Base-by-base conservation (phyloP, 1,139 yeast species). In the Taphrina confusa region DNA sequence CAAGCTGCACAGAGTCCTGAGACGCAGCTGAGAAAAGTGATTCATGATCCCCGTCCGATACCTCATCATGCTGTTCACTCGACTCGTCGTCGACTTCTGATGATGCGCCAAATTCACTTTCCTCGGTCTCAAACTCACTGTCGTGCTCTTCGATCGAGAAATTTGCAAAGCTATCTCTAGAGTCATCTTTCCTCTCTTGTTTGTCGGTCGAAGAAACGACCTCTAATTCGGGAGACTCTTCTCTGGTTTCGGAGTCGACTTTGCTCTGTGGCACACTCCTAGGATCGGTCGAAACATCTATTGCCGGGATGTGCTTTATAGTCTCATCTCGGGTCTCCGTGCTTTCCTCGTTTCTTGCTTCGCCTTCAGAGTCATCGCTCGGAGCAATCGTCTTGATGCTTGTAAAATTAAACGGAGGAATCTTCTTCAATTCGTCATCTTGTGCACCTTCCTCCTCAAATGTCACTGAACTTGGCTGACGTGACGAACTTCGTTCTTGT, bases 261-360 rank as follows among this genome's bases (percentile, higher is more conserved):
- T 5, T 18, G 16, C 12, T 14, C 8, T 12, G 16, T 36, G 2
- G 40, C 8, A 18, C 40, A n/a, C 42, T 27, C 14, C n/a, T 30
- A 40, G 46, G 30, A 6, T n/a, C 27, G n/a, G n/a, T n/a, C n/a
- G n/a, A n/a, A 22, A 47, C 33, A 27, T 36, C 36, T 14, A 50
- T 37, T 6, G 56, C 46, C 12, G 56, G 56, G 2, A 18, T 40
- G 27, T 36, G 45, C 27, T 50, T 50, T 22, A 37, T 25, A 14
- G 18, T 31, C 1, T 31, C 49, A 20, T 40, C 39, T 9, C 22
- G 20, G 11, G 36, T 8, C 2, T 28, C 31, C 6, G 8, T 28
- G 20, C 31, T 16, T n/a, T 28, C 36, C 2, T 28, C 51, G 14
- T 36, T n/a, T n/a, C n/a, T n/a, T n/a, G n/a, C n/a, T n/a, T n/a